These are phyloP conservation scores for Termitomyces sp. DNA, from an alignment of 768 basidiomycete species.

Conservation along the genomic window DNA sequence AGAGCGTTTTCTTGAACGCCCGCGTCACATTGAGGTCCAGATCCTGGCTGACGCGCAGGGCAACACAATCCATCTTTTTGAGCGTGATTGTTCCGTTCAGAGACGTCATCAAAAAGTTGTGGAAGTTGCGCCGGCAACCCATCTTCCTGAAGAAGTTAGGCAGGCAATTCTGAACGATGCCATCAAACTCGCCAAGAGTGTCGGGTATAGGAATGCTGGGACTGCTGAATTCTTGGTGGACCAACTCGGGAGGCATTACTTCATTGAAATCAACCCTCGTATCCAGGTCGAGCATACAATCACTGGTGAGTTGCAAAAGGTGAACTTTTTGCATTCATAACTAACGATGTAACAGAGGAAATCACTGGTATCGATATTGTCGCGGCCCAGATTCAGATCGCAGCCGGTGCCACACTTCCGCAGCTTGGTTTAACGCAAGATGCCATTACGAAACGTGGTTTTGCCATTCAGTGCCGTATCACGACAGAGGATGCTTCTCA, in stretches of 20 bases:
- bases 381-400: slow-evolving; percentile 98
- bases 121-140: slow-evolving; percentile 95
- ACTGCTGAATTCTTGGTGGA: slow-evolving; percentile 99
- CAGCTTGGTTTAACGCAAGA: slow-evolving; percentile 96
- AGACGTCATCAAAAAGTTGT: slow-evolving; percentile 98
- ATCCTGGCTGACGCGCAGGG: slow-evolving; percentile 87
- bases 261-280: slow-evolving; percentile 99
- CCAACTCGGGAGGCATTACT: slow-evolving; percentile 93
- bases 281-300: slow-evolving; percentile 99
- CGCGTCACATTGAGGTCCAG: slow-evolving; percentile 97
- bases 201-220: slow-evolving; percentile 94
- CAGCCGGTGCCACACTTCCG: slow-evolving; percentile 93
- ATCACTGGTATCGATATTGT: slow-evolving; percentile 99
- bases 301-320: slow-evolving; percentile 61
- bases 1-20: slow-evolving; percentile 94
- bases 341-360: slow-evolving; percentile 63
- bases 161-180: slow-evolving; percentile 87
- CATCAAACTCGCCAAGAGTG: slow-evolving; percentile 90
- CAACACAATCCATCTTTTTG: slow-evolving; percentile 96
- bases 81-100: slow-evolving; percentile 99
- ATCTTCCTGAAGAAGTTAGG: slow-evolving; percentile 86
- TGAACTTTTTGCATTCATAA: background rate
- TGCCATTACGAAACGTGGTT: slow-evolving; percentile 92
- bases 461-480: slow-evolving; percentile 97
- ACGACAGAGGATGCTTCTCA: slow-evolving; percentile 95